These are phyloP conservation scores for Phytopythium chamaehyphon DNA, from an alignment of 352 stramenopile genomes.

Conservation along the genomic window DNA sequence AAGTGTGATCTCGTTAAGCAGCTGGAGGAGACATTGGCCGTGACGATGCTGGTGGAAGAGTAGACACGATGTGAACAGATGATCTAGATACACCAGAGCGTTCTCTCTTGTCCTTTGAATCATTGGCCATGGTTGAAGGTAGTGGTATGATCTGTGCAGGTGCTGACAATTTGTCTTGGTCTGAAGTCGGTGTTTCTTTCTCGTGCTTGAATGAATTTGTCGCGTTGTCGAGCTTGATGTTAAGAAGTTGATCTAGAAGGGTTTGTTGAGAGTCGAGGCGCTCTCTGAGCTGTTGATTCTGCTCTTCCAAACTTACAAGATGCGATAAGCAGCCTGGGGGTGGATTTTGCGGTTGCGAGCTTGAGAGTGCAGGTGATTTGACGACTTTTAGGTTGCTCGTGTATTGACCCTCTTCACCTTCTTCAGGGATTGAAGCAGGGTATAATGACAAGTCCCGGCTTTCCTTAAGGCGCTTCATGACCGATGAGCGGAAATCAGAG, in stretches of 20 bases:
- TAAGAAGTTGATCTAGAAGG: constrained; percentile 25
- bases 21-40: constrained; percentile 14
- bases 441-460: neutral
- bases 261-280: constrained; percentile 29
- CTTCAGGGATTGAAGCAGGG: constrained; percentile 8
- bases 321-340: neutral
- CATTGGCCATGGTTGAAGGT: too few relatives aligned
- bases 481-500: constrained; percentile 11
- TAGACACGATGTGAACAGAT: neutral
- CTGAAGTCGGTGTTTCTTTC: neutral
- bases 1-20: too few relatives aligned
- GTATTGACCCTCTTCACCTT: constrained; percentile 10
- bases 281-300: constrained; percentile 27
- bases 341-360: too few relatives aligned
- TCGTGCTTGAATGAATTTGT: neutral
- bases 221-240: constrained; percentile 19
- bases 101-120: too few relatives aligned
- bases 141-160: neutral
- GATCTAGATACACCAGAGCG: neutral
- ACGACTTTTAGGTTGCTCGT: too few relatives aligned
- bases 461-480: constrained; percentile 15
- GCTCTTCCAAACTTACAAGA: constrained; percentile 17
- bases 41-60: neutral
- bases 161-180: neutral
- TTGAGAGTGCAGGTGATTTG: too few relatives aligned